These are phyloP conservation scores for Penicillium atrosanguineum DNA, from an alignment of 495 filamentous ascomycete genomes.

Conservation along the genomic window DNA sequence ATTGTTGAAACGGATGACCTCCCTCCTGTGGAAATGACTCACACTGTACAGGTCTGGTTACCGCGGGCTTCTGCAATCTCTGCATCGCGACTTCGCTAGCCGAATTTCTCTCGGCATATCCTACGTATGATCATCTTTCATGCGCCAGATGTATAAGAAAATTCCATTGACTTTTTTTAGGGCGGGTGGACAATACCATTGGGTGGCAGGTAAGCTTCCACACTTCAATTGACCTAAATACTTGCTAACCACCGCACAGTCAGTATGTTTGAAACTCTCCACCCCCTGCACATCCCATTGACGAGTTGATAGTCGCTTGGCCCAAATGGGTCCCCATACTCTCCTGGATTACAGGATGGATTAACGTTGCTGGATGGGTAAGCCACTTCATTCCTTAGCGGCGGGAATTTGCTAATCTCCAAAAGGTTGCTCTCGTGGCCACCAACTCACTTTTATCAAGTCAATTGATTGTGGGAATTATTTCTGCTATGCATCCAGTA, in stretches of 20 bases:
- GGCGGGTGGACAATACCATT: conserved; percentile 66
- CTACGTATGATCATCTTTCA: conserved; percentile 41
- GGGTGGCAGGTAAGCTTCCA: conserved; percentile 56
- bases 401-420: not conserved
- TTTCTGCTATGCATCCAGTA: conserved; percentile 51
- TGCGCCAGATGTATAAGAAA: not conserved
- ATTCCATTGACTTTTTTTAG: conserved; percentile 18
- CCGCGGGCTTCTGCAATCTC: conserved; percentile 66
- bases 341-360: conserved; percentile 71
- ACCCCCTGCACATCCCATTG: not conserved
- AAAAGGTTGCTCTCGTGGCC: conserved; percentile 54
- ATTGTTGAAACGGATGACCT: not conserved
- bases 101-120: conserved; percentile 69
- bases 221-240: not conserved
- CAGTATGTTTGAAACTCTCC: conserved; percentile 20
- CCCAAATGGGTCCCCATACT: conserved; percentile 57
- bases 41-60: conserved; percentile 49
- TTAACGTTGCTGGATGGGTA: conserved; percentile 71
- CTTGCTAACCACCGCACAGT: conserved; percentile 12
- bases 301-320: conserved; percentile 41
- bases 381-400: conserved; percentile 1
- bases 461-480: conserved; percentile 56
- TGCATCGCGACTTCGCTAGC: conserved; percentile 66
- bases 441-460: conserved; percentile 48
- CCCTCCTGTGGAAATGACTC: not conserved